Evolutionary conservation across 2,329 filamentous ascomycete species (phyloP).

Genomic region (Sarocladiaceae sp.): DNA sequence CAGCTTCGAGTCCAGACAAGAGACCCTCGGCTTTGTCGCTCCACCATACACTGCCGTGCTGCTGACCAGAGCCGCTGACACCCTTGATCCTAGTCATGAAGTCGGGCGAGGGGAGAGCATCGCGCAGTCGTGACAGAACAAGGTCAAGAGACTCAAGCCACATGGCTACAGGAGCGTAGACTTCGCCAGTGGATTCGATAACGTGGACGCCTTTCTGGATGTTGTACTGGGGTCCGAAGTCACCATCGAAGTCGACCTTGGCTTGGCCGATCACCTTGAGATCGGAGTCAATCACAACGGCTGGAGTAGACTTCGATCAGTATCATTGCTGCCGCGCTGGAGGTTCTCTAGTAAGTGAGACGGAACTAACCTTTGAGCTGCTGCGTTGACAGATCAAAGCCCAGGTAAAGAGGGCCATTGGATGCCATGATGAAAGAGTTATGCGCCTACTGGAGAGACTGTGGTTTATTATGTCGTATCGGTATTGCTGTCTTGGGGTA

Average conservation of each 20-base stretch:
- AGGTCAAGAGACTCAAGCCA: conserved; percentile 92
- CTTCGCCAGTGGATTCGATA: conserved; percentile 78
- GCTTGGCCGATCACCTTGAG: conserved; percentile 78
- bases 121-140: conserved; percentile 65
- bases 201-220: conserved; percentile 84
- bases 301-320: conserved; percentile 34
- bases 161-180: conserved; percentile 88
- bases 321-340: neutral
- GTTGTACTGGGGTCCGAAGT: conserved; percentile 68
- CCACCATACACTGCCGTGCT: conserved; percentile 98
- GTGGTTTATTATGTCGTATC: neutral
- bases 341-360: neutral
- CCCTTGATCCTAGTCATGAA: conserved; percentile 67
- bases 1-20: conserved; percentile 56
- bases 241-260: conserved; percentile 92
- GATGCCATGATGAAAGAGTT: conserved; percentile 22
- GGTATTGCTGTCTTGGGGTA: neutral
- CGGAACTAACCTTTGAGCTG: conserved; percentile 73
- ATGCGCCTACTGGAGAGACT: neutral
- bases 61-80: conserved; percentile 89
- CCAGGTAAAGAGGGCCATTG: conserved; percentile 68
- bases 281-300: conserved; percentile 77
- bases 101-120: conserved; percentile 53
- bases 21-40: conserved; percentile 61
- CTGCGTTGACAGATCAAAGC: conserved; percentile 95